phyloP scores from a whole-genome alignment of 108 stramenopile genomes.

The Nannochloropsis salina region DNA sequence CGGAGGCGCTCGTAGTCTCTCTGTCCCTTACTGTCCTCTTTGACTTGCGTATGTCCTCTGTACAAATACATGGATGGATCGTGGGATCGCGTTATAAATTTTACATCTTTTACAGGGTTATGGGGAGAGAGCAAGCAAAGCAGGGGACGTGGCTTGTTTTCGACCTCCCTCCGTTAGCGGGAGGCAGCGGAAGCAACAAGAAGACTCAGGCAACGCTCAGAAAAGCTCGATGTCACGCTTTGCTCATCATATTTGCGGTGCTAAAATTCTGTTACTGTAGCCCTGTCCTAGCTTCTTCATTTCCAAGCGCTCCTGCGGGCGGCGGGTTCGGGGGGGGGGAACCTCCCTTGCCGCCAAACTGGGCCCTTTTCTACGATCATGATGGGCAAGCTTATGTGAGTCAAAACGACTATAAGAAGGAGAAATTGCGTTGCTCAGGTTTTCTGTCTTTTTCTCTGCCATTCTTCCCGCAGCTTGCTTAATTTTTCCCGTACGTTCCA shows the following conservation, averaged over 20 bases:
- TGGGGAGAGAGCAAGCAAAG: neutral
- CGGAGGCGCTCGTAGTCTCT: no score
- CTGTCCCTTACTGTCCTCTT: no score
- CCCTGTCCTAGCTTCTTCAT: neutral
- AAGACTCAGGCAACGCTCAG: neutral
- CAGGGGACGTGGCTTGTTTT: neutral
- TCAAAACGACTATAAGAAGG: neutral
- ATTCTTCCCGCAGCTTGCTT: neutral
- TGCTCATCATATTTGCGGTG: neutral
- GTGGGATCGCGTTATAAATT: no score
- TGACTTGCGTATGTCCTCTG: no score
- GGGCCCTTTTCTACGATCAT: neutral
- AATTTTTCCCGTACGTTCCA: neutral
- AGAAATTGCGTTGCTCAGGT: neutral
- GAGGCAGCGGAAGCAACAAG: neutral
- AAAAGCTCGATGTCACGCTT: neutral
- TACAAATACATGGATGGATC: no score
- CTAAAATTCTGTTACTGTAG: neutral
- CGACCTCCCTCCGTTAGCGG: neutral
- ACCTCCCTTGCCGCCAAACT: neutral
- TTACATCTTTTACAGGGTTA: no score
- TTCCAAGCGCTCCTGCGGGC: neutral
- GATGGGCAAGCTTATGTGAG: conserved; percentile 12
- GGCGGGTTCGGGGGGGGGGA: neutral
- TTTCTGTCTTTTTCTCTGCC: neutral